Evolutionary conservation across 768 basidiomycete species (phyloP).

Genomic region (Trametes villosa): DNA sequence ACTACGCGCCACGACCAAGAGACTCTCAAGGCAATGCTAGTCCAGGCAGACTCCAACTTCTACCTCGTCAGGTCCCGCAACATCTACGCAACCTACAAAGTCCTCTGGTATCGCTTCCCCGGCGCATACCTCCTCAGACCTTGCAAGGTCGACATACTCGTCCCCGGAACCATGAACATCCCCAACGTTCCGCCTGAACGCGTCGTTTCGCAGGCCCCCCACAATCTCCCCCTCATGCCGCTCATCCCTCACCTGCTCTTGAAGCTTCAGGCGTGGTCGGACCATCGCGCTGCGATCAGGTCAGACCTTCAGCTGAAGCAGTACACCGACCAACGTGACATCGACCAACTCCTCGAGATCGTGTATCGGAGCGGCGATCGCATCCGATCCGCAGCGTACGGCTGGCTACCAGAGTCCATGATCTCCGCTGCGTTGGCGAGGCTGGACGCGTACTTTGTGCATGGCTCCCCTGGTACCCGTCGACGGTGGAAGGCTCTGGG

Average conservation of each 20-base stretch:
- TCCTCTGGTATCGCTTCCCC: constrained; percentile 18
- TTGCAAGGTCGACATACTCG: constrained; percentile 20
- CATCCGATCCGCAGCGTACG: not conserved
- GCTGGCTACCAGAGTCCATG: constrained; percentile 19
- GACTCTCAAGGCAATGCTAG: constrained; percentile 24
- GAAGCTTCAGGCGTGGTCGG: constrained; percentile 37
- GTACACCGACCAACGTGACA: constrained; percentile 43
- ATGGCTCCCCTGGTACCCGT: not conserved
- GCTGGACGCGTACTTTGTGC: not conserved
- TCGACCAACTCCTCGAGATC: constrained; percentile 43
- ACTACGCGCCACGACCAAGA: constrained; percentile 18
- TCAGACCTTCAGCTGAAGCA: constrained; percentile 40
- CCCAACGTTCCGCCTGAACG: not conserved
- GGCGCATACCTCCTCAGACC: not conserved
- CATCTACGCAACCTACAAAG: constrained; percentile 21
- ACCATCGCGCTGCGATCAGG: constrained; percentile 31
- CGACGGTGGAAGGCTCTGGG: not conserved
- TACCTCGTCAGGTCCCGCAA: constrained; percentile 19
- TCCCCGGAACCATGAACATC: constrained; percentile 4
- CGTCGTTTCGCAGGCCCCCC: not conserved
- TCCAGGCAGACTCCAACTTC: constrained; percentile 15
- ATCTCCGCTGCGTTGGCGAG: not conserved
- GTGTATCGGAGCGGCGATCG: constrained; percentile 20
- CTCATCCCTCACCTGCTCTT: constrained; percentile 32
- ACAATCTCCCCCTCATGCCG: constrained; percentile 32